Evolutionary conservation across 2,329 filamentous ascomycete genomes (phyloP), one percentile per base, ranked within the genome.

Genomic region (Fonsecaea pedrosoi): DNA sequence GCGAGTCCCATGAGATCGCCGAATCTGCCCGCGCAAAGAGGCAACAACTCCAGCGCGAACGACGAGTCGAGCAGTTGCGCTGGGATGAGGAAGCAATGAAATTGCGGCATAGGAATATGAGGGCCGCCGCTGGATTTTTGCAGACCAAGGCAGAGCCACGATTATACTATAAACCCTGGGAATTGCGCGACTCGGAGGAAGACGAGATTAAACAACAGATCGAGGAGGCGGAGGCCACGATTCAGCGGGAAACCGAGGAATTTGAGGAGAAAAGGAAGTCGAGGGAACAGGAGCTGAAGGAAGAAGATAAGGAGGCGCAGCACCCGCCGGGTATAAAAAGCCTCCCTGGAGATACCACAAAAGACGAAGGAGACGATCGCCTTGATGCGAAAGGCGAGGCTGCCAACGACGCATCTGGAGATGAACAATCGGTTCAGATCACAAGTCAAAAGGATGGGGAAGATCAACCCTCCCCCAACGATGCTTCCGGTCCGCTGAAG

Each of bases 81-180:
- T 92, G 92, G 74, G 91, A 97, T 70, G 88, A 90, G 78, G 83
- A 90, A 79, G 62, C 37, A 56, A 62, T 72, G 73, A 75, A 77
- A 62, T 76, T 88, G 56, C 87, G 88, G 63, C 94, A 97, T 78
- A 80, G 84, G 60, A 92, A 91, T 74, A 81, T 93, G 80, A 81
- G 91, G 54, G 85, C 89, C 32, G 85, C 84, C 79, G 92, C 94
- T 35, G 85, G 87, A 62, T 94, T 89, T 74, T 80, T 97, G 57
- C 83, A 84, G 70, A 97, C 94, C 4, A 87, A 82, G 71, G 81
- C 89, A 45, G 83, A 89, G 73, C 94, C 94, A 2, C 85, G 81
- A 70, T 82, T 97, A 92, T 94, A 90, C 77, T 97, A 95, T 78
- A 89, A 90, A 54, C 94, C 94, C 0, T 96, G 91, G 90, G 88